These are phyloP conservation scores for Ophiosphaerella korrae DNA, from an alignment of 2,329 filamentous ascomycete species.

Conservation along the genomic window DNA sequence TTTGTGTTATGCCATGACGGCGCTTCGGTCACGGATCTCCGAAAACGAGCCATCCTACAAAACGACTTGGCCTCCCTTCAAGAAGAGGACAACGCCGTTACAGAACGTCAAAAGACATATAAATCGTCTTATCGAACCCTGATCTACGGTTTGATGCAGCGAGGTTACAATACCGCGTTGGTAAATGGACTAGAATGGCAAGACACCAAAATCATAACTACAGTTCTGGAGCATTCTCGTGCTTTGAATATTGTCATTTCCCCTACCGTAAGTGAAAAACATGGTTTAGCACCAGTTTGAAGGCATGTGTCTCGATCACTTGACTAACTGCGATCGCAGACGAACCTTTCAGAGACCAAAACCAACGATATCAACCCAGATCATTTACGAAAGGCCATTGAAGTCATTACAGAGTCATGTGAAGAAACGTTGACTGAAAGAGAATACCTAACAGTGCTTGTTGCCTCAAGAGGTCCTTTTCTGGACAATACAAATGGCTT, in stretches of 20 bases:
- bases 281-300: not conserved
- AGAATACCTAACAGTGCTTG: conserved; percentile 39
- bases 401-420: conserved; percentile 20
- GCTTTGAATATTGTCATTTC: conserved; percentile 22
- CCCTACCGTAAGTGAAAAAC: conserved; percentile 19
- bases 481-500: conserved; percentile 32
- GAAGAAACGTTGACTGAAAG: conserved; percentile 40
- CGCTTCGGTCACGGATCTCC: conserved; percentile 36
- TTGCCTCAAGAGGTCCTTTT: conserved; percentile 42
- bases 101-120: conserved; percentile 28
- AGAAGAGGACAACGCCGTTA: conserved; percentile 18
- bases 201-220: conserved; percentile 63
- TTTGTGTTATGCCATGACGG: conserved; percentile 75
- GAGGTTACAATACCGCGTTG: conserved; percentile 66
- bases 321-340: conserved; percentile 6
- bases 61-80: conserved; percentile 26
- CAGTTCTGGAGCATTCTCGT: conserved; percentile 26
- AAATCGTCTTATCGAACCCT: conserved; percentile 50
- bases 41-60: conserved; percentile 21
- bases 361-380: conserved; percentile 17
- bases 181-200: conserved; percentile 67
- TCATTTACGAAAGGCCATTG: conserved; percentile 25
- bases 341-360: conserved; percentile 5
- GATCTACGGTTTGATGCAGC: conserved; percentile 60
- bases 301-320: not conserved